Base-by-base conservation (phyloP, 2,329 filamentous ascomycete genomes). In the Teratosphaeria nubilosa region DNA sequence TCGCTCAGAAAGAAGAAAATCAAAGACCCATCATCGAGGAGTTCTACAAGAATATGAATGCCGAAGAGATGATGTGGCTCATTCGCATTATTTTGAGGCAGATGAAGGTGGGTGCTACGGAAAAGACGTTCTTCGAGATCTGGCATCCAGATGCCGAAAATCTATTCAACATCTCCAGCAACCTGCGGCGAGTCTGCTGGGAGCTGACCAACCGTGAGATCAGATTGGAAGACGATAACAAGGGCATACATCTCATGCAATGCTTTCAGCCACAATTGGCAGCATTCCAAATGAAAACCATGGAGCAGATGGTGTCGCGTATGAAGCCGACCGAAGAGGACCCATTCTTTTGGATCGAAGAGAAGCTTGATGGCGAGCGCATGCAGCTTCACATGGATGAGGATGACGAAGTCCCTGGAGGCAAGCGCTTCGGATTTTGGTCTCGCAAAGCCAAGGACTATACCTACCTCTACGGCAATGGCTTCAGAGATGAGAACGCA, bases 211-310 rank as follows among this genome's bases (percentile, higher is more conserved):
- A 96, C 69, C 86, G 86, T 0, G 78, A 81, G 41, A 73, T 89
- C 11, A 82, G 88, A 3, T 79, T 99, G 2, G 84, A 90, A 63
- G 85, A 85, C 37, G 87, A 90, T 25, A 85, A 91, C 56, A 82
- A 85, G 0, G 86, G 87, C 0, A 85, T 97, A 14, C 78, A 81
- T 1, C 76, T 97, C 34, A 96, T 96, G 90, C 87, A 94, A 68
- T 96, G 91, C 70, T 97, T 97, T 69, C 92, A 97, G 69, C 94
- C 94, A 5, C 94, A 97, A 72, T 80, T 99, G 37, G 94, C 94
- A 4, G 88, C 94, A 63, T 96, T 95, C 63, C 90, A 96, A 71
- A 88, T 88, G 79, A 82, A 88, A 34, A 85, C 86, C 0, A 90
- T 96, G 65, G 82, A 90, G 57, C 88, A 85, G 68, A 90, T 95